Conservation (phyloP, 768 basidiomycete genomes). For the Suillus weaverae region DNA sequence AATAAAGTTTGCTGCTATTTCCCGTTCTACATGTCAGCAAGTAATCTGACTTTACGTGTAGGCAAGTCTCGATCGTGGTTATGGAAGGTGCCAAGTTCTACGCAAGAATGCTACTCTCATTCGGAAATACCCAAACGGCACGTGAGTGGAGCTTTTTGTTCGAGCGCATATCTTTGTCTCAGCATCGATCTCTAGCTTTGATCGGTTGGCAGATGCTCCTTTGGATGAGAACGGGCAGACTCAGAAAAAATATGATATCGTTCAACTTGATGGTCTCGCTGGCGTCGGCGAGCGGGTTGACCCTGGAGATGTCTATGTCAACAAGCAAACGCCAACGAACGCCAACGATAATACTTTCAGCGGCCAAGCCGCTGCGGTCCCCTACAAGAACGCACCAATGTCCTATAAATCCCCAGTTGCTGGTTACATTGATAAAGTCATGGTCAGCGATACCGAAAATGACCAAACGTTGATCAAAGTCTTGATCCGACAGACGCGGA, state of each 20-base stretch:
- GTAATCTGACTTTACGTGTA: slow-evolving; percentile 30
- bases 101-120: slow-evolving; percentile 94
- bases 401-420: slow-evolving; percentile 92
- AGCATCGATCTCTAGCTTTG: slow-evolving; percentile 54
- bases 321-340: slow-evolving; percentile 94
- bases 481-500: slow-evolving; percentile 91
- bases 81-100: slow-evolving; percentile 96
- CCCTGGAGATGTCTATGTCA: slow-evolving; percentile 92
- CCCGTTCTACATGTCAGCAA: slow-evolving; percentile 7
- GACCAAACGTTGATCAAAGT: slow-evolving; percentile 98
- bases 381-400: slow-evolving; percentile 92
- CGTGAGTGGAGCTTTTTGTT: slow-evolving; percentile 54
- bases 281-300: slow-evolving; percentile 94
- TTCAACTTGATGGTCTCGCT: slow-evolving; percentile 90
- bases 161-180: slow-evolving; percentile 8
- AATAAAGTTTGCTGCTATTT: slow-evolving; percentile 63
- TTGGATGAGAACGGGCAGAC: slow-evolving; percentile 77
- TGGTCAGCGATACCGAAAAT: slow-evolving; percentile 95
- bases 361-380: slow-evolving; percentile 77
- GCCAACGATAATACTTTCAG: slow-evolving; percentile 90
- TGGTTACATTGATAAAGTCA: slow-evolving; percentile 95
- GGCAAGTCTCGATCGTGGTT: slow-evolving; percentile 96
- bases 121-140: slow-evolving; percentile 95
- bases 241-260: slow-evolving; percentile 85
- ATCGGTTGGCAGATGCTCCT: slow-evolving; percentile 92